A percentile compares a stretch with the other conserved stretches of the same genome.
Evolutionary conservation across 1,284 basidiomycete species (phyloP).

Genomic region (Phellopilus nigrolimitatus): DNA sequence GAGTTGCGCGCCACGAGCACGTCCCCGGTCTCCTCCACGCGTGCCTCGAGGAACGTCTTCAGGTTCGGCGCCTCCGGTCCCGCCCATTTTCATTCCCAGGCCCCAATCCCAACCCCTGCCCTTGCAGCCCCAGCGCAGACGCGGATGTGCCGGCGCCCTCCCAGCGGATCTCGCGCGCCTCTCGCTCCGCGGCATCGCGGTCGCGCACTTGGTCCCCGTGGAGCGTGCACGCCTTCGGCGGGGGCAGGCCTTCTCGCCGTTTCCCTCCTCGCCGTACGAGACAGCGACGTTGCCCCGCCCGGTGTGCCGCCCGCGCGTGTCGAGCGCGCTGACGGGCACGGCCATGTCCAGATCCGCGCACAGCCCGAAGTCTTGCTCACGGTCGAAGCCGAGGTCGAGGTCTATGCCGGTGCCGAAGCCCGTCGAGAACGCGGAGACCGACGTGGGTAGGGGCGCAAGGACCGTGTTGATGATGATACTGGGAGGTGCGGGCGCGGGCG

Average conservation of each 20-base stretch:
- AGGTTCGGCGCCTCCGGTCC: no score
- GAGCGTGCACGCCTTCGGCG: constrained; percentile 54
- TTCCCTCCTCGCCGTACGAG: constrained; percentile 45
- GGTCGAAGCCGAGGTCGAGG: constrained; percentile 19
- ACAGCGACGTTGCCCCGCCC: no score
- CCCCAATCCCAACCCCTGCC: no score
- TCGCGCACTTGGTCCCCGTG: constrained; percentile 65
- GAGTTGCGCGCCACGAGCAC: constrained; percentile 79
- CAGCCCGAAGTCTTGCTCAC: constrained; percentile 26
- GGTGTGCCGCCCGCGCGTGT: constrained; percentile 27
- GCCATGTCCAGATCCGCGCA: constrained; percentile 43
- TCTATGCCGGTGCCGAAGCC: constrained; percentile 11
- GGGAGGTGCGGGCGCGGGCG: background rate
- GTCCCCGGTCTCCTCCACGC: constrained; percentile 63
- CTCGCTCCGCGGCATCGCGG: constrained; percentile 37
- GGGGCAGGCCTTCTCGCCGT: constrained; percentile 34
- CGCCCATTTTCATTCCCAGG: no score
- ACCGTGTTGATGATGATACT: background rate
- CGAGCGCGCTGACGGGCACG: constrained; percentile 48
- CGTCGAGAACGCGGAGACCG: background rate
- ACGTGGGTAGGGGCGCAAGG: constrained; percentile 30
- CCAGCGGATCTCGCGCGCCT: constrained; percentile 25
- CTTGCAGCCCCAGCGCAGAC: constrained; percentile 1
- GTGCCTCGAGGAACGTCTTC: constrained; percentile 52
- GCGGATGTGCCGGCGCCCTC: constrained; percentile 34